These are phyloP conservation scores for Aspergillus niger DNA, from an alignment of 2,329 filamentous ascomycete genomes.

Conservation along the genomic window DNA sequence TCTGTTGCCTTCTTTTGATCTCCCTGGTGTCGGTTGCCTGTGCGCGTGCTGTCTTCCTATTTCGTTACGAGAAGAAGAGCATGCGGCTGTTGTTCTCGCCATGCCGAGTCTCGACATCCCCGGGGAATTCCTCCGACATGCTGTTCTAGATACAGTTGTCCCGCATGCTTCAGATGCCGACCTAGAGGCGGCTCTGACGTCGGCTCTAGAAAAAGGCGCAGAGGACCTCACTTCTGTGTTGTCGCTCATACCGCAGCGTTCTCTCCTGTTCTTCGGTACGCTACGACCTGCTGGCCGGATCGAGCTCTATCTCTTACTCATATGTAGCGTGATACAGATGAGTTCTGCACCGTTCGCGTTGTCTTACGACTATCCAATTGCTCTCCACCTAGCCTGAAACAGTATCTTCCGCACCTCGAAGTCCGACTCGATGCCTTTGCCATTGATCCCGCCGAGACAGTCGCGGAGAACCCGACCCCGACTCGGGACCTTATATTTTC, in stretches of 20 bases:
- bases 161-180: slow-evolving; percentile 45
- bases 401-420: slow-evolving; percentile 52
- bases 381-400: slow-evolving; percentile 51
- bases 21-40: neutral
- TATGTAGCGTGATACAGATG: slow-evolving; percentile 53
- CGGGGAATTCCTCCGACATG: slow-evolving; percentile 45
- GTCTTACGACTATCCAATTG: slow-evolving; percentile 55
- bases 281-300: slow-evolving; percentile 3
- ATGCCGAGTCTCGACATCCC: slow-evolving; percentile 42
- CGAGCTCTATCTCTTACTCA: slow-evolving; percentile 50
- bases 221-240: slow-evolving; percentile 49
- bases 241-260: slow-evolving; percentile 53
- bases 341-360: slow-evolving; percentile 54
- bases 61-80: slow-evolving; percentile 13
- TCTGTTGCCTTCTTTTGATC: neutral
- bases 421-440: slow-evolving; percentile 55
- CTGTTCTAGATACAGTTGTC: slow-evolving; percentile 47
- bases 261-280: slow-evolving; percentile 56
- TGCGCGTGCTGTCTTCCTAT: neutral
- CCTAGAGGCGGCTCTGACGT: slow-evolving; percentile 43
- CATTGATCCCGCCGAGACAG: slow-evolving; percentile 42
- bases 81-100: slow-evolving; percentile 30
- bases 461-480: slow-evolving; percentile 41
- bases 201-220: slow-evolving; percentile 48
- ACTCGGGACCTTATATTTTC: slow-evolving; percentile 48